phyloP scores from a whole-genome alignment of 139 green algal genomes.

The Desmodesmus armatus region DNA sequence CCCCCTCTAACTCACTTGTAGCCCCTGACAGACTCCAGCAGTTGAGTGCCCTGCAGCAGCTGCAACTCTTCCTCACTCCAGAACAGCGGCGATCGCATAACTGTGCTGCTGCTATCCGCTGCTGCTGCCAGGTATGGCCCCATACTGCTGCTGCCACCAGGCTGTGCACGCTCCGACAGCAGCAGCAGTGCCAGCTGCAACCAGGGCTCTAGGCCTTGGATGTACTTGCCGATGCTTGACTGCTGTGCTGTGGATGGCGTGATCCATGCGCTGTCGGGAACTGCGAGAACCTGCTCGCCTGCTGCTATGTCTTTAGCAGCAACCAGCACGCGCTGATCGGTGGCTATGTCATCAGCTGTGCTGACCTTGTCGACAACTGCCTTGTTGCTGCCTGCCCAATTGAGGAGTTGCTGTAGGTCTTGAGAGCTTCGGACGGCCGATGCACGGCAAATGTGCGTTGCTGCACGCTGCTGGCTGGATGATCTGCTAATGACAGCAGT shows the following conservation, averaged over 20 bases:
- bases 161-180: conserved; percentile 63
- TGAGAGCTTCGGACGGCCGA: no score
- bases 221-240: conserved; percentile 39
- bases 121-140: conserved; percentile 61
- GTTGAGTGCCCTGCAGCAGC: conserved; percentile 78
- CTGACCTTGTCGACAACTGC: conserved; percentile 43
- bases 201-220: conserved; percentile 70
- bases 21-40: conserved; percentile 59
- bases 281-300: conserved; percentile 50
- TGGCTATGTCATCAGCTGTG: conserved; percentile 35
- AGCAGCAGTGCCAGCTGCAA: conserved; percentile 81
- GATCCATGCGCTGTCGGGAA: conserved; percentile 54
- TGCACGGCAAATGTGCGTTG: no score
- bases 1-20: conserved; percentile 82
- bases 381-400: conserved; percentile 44
- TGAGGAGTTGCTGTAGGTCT: no score
- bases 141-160: conserved; percentile 35
- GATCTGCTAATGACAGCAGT: no score
- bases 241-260: conserved; percentile 29
- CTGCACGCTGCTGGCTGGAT: no score
- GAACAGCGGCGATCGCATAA: conserved; percentile 66
- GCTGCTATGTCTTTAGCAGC: conserved; percentile 49
- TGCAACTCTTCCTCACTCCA: conserved; percentile 75
- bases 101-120: conserved; percentile 64
- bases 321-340: conserved; percentile 44